Evolutionary conservation across 2,329 filamentous ascomycete genomes (phyloP), one percentile per base, ranked within the genome.

Genomic region (Ophiosphaerella korrae): DNA sequence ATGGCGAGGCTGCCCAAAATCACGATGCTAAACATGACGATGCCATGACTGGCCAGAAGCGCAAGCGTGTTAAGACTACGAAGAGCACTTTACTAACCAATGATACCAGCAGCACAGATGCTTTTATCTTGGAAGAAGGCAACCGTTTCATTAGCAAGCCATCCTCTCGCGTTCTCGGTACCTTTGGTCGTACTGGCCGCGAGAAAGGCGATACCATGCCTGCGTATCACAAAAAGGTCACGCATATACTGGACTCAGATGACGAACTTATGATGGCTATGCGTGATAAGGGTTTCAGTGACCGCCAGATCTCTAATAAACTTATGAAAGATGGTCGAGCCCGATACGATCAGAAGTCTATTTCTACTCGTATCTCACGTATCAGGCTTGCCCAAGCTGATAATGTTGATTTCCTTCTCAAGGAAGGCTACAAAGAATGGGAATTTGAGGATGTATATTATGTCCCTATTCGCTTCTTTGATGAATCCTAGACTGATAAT

Each of bases 381-480:
- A 72, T 82, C 42, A 75, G 75, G 46, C 68, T 73, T 33, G 74
- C 72, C 1, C 67, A 79, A 38, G 73, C 75, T 31, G 65, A 73
- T 33, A 70, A 71, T 18, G 70, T 77, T n/a, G 78, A 82, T 50
- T 71, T 74, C 38, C 66, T 74, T 21, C 68, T 83, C 0, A 72
- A 78, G 39, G 74, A 78, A 42, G 75, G 79, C 34, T 64, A 78
- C 52, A 78, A 72, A 42, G 78, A 79, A 58, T 83, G 80, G 80
- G 73, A 78, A 43, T 67, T 73, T 11, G 74, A 74, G 14, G 80
- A 83, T 63, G 79, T 80, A 65, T 58, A 71, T 62, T 36, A 16
- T 7, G 12, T 8, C 6, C 6, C 9, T 34, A 26, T 7, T 16
- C 9, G 12, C 11, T 7, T 42, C n/a, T 13, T 9, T 4, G 6